phyloP scores from a whole-genome alignment of 805 yeast genomes.

The Priceomyces castillae region DNA sequence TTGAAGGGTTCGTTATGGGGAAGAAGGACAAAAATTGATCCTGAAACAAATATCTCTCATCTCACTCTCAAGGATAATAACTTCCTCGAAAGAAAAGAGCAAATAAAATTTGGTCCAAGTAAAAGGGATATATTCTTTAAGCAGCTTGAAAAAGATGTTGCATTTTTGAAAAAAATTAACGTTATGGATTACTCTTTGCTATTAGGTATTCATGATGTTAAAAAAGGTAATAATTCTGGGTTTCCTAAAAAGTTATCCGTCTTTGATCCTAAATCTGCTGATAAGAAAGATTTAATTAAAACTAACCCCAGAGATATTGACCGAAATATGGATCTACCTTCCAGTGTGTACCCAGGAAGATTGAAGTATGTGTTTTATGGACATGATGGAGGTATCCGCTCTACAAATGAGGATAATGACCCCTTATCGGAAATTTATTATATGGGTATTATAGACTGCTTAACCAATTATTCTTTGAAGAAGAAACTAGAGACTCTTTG shows the following conservation, averaged over 20 bases:
- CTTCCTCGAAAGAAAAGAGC: conserved; percentile 69
- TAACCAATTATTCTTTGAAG: conserved; percentile 72
- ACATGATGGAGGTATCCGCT: conserved; percentile 81
- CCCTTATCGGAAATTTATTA: conserved; percentile 74
- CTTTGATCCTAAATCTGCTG: conserved; percentile 42
- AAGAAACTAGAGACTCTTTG: conserved; percentile 84
- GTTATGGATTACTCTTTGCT: conserved; percentile 95
- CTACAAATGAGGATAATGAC: conserved; percentile 61
- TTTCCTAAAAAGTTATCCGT: conserved; percentile 39
- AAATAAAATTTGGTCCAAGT: conserved; percentile 71
- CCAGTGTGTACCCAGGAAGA: conserved; percentile 44
- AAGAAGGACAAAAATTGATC: conserved; percentile 48
- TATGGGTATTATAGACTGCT: conserved; percentile 90
- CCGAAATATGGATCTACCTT: conserved; percentile 40
- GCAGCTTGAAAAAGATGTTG: conserved; percentile 76
- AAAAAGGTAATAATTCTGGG: conserved; percentile 48
- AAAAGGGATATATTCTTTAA: conserved; percentile 57
- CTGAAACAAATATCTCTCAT: conserved; percentile 27
- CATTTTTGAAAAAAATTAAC: conserved; percentile 66
- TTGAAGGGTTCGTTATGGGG: conserved; percentile 93
- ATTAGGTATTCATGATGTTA: conserved; percentile 81
- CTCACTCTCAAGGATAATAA: conserved; percentile 80
- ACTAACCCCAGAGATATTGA: conserved; percentile 48
- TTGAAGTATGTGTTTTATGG: conserved; percentile 62
- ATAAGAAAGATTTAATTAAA: conserved; percentile 37